phyloP scores from a whole-genome alignment of 163 green algal genomes.

The Prototheca wickerhamii region DNA sequence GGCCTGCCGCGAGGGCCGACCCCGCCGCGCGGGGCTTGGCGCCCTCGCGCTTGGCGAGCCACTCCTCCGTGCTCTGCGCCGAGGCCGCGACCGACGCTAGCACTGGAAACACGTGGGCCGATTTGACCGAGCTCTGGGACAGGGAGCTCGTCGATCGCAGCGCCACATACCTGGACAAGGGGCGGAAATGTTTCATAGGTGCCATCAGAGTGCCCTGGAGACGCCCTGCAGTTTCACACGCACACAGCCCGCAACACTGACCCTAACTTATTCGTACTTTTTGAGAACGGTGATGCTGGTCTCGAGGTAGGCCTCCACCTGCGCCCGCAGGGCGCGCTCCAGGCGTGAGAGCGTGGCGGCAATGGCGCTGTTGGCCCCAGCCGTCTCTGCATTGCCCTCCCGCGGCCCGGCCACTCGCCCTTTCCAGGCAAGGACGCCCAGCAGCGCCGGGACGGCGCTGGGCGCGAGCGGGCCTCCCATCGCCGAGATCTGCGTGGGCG shows the following conservation, averaged over 20 bases:
- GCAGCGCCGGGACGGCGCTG: background rate
- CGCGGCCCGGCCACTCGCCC: background rate
- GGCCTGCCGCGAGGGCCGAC: too few relatives aligned
- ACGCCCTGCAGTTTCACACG: background rate
- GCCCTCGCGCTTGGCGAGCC: too few relatives aligned
- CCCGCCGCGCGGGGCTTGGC: too few relatives aligned
- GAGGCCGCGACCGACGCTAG: constrained; percentile 39
- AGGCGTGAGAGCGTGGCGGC: too few relatives aligned
- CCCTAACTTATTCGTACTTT: background rate
- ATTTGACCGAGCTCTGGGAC: constrained; percentile 25
- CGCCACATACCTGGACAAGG: constrained; percentile 23
- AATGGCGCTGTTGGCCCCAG: background rate
- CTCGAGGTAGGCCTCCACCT: background rate
- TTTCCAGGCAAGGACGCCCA: background rate
- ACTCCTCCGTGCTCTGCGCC: constrained; percentile 30
- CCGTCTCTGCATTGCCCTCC: background rate
- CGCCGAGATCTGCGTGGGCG: background rate
- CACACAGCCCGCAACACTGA: background rate
- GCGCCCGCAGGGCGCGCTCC: too few relatives aligned
- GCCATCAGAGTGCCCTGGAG: too few relatives aligned
- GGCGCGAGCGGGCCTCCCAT: background rate
- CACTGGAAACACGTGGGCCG: constrained; percentile 48
- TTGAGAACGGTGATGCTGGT: background rate
- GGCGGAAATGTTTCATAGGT: background rate
- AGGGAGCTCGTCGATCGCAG: constrained; percentile 10